Evolutionary conservation across 73 alveolate genomes (phyloP).

Genomic region (Paramecium biaurelia): DNA sequence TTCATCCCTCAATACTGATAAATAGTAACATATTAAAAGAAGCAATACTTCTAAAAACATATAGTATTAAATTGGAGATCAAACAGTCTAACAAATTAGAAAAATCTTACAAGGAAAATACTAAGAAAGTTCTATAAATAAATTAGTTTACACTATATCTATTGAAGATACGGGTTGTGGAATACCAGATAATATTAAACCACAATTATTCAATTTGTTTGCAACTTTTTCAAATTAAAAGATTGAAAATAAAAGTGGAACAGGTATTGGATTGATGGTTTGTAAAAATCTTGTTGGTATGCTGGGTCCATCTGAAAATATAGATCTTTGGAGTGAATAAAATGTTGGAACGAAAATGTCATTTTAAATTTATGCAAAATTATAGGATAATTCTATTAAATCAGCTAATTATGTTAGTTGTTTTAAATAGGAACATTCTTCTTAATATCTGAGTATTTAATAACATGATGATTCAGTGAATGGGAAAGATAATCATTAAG

Average conservation of each 20-base stretch:
- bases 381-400: not conserved
- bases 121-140: not conserved
- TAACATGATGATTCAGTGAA: not conserved
- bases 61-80: not conserved
- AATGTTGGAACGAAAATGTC: conserved; percentile 39
- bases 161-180: conserved; percentile 63
- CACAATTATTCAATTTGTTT: conserved; percentile 51
- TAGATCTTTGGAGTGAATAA: conserved; percentile 31
- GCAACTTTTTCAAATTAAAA: conserved; percentile 49
- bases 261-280: conserved; percentile 61
- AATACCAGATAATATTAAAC: conserved; percentile 16
- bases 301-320: conserved; percentile 37
- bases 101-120: not conserved
- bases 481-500: not conserved
- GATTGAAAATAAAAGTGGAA: conserved; percentile 50
- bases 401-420: not conserved
- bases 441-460: not conserved
- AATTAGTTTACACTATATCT: not conserved
- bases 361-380: not conserved
- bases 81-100: not conserved
- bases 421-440: not conserved
- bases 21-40: not conserved
- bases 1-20: not conserved
- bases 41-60: not conserved
- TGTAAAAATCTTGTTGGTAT: conserved; percentile 50